phyloP scores from a whole-genome alignment of 768 basidiomycete genomes.

The Sporobolomyces phaffii region DNA sequence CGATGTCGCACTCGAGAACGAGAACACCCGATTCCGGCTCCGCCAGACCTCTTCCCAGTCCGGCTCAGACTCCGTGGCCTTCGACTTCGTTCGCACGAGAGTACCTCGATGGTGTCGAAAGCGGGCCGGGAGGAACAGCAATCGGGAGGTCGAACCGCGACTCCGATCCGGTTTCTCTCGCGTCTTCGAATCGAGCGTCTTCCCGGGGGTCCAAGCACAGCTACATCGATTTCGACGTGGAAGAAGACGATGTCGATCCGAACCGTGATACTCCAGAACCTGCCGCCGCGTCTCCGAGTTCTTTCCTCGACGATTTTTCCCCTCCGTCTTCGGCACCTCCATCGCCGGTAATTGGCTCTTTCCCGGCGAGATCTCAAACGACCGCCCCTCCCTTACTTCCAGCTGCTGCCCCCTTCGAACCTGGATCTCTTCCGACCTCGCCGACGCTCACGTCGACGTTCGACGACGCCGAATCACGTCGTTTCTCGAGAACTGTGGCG shows the following conservation, averaged over 20 bases:
- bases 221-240: constrained; percentile 8
- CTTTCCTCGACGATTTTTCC: constrained; percentile 17
- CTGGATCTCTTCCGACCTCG: neutral
- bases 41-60: constrained; percentile 3
- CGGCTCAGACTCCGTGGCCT: constrained; percentile 6
- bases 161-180: neutral
- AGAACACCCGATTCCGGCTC: neutral
- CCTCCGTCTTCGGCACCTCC: constrained; percentile 3
- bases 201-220: neutral
- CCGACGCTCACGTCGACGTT: neutral
- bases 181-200: neutral
- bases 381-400: neutral
- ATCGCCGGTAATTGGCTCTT: neutral
- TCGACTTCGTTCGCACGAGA: constrained; percentile 19
- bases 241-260: neutral
- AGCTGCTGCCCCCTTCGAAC: neutral
- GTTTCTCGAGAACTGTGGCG: neutral
- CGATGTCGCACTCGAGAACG: neutral
- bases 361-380: neutral
- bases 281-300: neutral
- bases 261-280: neutral
- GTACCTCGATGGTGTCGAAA: constrained; percentile 11
- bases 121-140: no score
- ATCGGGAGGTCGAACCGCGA: neutral
- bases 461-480: neutral